These are phyloP conservation scores for Tolypocladium tropicale DNA, from an alignment of 2,329 filamentous ascomycete genomes.

Conservation along the genomic window DNA sequence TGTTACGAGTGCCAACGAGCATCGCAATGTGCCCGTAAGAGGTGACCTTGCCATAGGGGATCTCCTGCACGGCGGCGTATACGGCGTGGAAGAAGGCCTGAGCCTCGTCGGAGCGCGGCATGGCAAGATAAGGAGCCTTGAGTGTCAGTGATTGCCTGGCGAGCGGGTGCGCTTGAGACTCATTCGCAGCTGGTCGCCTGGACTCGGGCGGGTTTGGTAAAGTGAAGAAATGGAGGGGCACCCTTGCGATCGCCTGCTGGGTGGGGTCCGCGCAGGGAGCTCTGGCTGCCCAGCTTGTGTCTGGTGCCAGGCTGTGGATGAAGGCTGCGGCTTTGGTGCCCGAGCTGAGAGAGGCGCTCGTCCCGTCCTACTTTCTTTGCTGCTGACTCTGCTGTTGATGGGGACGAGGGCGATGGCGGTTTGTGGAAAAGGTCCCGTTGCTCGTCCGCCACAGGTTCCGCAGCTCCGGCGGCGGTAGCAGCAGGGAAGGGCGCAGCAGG, in stretches of 20 bases:
- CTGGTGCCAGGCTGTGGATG: constrained; percentile 71
- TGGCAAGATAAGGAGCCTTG: constrained; percentile 16
- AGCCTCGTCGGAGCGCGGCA: constrained; percentile 66
- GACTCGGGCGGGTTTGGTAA: background rate
- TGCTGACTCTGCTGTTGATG: constrained; percentile 3
- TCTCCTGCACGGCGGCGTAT: constrained; percentile 75
- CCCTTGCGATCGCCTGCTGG: no score
- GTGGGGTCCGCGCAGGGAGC: constrained; percentile 75
- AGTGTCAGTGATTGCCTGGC: background rate
- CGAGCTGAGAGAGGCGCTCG: constrained; percentile 18
- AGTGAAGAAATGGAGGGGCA: no score
- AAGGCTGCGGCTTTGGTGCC: constrained; percentile 50
- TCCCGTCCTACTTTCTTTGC: constrained; percentile 14
- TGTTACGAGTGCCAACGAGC: constrained; percentile 59
- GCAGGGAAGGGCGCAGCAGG: no score
- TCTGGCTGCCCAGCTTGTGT: constrained; percentile 73
- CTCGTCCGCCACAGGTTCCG: constrained; percentile 4
- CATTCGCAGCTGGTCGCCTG: background rate
- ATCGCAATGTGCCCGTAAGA: constrained; percentile 75
- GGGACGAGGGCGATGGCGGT: constrained; percentile 5
- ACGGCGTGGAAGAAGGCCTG: constrained; percentile 66
- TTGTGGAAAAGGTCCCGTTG: constrained; percentile 5
- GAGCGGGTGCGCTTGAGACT: background rate
- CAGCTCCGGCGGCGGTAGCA: constrained; percentile 7
- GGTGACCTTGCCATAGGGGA: constrained; percentile 75